Conservation (phyloP, 768 basidiomycete genomes). For the Leccinum imitatum region DNA sequence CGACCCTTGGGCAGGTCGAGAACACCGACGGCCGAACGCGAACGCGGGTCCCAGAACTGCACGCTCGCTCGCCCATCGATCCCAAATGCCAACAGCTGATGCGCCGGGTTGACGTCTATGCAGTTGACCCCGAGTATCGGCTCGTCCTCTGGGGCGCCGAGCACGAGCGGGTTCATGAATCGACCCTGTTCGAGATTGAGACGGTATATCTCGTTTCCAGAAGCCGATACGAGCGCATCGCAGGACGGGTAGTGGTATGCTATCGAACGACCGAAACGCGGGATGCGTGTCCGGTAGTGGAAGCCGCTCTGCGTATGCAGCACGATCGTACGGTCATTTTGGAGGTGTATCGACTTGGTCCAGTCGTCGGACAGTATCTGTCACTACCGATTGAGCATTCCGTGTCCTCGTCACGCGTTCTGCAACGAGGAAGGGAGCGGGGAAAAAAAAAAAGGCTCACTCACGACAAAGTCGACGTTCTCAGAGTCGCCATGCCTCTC, state of each 20-base stretch:
- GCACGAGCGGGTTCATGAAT: slow-evolving; percentile 78
- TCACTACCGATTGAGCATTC: slow-evolving; percentile 3
- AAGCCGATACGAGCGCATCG: slow-evolving; percentile 81
- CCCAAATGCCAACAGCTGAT: slow-evolving; percentile 88
- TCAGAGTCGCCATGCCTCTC: slow-evolving; percentile 95
- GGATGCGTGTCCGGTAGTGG: slow-evolving; percentile 92
- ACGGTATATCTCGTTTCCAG: slow-evolving; percentile 86
- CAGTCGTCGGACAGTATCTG: slow-evolving; percentile 96
- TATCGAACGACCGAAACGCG: slow-evolving; percentile 87
- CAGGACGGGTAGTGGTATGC: slow-evolving; percentile 95
- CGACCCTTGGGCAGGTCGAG: slow-evolving; percentile 58
- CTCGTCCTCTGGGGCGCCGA: slow-evolving; percentile 49
- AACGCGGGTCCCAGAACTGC: slow-evolving; percentile 96
- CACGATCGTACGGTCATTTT: slow-evolving; percentile 92
- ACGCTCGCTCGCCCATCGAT: slow-evolving; percentile 83
- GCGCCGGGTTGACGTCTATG: slow-evolving; percentile 90
- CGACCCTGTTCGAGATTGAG: slow-evolving; percentile 95
- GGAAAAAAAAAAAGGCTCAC: slow-evolving; percentile 44
- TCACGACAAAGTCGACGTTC: slow-evolving; percentile 96
- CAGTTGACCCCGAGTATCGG: slow-evolving; percentile 83
- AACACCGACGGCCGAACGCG: slow-evolving; percentile 69
- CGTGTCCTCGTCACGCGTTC: background rate
- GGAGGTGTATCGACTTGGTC: slow-evolving; percentile 97
- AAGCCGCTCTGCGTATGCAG: slow-evolving; percentile 93
- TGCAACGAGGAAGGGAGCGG: background rate